A percentile compares a stretch with the other conserved stretches of the same genome.
phyloP scores from a whole-genome alignment of 1,284 basidiomycete species.

The Lignosus rhinocerotis region DNA sequence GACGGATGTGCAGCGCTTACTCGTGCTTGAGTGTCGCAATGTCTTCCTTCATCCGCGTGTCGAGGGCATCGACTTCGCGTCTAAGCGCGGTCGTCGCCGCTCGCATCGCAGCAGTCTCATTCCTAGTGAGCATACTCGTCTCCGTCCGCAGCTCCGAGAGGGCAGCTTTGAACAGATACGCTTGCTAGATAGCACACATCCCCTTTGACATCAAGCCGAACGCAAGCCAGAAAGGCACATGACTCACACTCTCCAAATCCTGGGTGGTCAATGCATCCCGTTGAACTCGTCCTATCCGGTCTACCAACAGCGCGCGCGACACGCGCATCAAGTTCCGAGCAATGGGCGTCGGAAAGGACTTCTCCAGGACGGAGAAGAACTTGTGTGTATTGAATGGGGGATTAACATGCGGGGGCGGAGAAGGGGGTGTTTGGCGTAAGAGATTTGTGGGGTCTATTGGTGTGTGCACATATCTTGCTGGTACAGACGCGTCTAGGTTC shows the following conservation, averaged over 20 bases:
- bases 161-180: slow-evolving; percentile 94
- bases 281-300: slow-evolving; percentile 74
- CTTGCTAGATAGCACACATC: slow-evolving; percentile 61
- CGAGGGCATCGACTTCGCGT: slow-evolving; percentile 85
- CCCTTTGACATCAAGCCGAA: background rate
- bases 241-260: slow-evolving; percentile 88
- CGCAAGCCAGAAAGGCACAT: background rate
- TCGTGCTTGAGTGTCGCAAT: slow-evolving; percentile 90
- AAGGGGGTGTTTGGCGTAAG: slow-evolving; percentile 18
- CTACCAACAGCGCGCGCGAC: slow-evolving; percentile 77
- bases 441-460: slow-evolving; percentile 20
- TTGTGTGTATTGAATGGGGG: slow-evolving; percentile 42
- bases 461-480: slow-evolving; percentile 20
- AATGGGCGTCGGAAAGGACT: slow-evolving; percentile 67
- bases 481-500: slow-evolving; percentile 14
- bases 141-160: slow-evolving; percentile 91
- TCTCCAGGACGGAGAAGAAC: slow-evolving; percentile 68
- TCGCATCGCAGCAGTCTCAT: slow-evolving; percentile 82
- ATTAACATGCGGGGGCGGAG: slow-evolving; percentile 29
- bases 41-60: slow-evolving; percentile 94
- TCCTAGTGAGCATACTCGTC: slow-evolving; percentile 80
- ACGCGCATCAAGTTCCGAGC: slow-evolving; percentile 86
- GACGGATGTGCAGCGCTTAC: slow-evolving; percentile 44
- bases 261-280: slow-evolving; percentile 78
- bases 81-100: slow-evolving; percentile 77